Conservation (phyloP, 2,329 filamentous ascomycete species). For the Rugonectria rugulosa region DNA sequence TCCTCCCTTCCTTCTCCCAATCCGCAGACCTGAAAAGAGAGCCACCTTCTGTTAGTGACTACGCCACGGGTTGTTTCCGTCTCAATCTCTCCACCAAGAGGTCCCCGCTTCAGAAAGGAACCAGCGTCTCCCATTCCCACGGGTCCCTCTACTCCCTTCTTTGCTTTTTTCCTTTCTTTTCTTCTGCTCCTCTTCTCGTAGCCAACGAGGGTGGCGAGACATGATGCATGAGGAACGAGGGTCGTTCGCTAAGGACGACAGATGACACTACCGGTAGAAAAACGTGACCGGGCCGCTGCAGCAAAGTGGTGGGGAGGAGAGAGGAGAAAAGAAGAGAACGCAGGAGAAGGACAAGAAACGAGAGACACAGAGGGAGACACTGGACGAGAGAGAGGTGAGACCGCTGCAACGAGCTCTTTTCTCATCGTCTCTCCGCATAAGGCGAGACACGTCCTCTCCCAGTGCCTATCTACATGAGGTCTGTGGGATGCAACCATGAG, state of each 20-base stretch:
- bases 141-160: too few species aligned
- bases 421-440: too few species aligned
- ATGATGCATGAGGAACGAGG: not conserved
- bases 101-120: not conserved
- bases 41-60: not conserved
- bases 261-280: not conserved
- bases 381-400: not conserved
- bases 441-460: too few species aligned
- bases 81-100: not conserved
- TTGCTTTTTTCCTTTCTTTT: not conserved
- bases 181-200: not conserved
- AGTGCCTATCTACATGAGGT: too few species aligned
- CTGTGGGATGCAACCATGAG: too few species aligned
- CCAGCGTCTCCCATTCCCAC: not conserved
- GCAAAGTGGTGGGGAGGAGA: constrained; percentile 2
- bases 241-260: not conserved
- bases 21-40: not conserved
- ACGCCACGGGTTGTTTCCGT: too few species aligned
- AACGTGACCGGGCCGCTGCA: not conserved
- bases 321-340: not conserved
- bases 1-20: too few species aligned
- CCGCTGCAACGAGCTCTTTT: not conserved
- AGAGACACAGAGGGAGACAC: not conserved
- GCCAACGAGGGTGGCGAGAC: not conserved
- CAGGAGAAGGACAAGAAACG: not conserved